phyloP scores from a whole-genome alignment of 495 filamentous ascomycete species.

The Aspergillus sclerotioniger region DNA sequence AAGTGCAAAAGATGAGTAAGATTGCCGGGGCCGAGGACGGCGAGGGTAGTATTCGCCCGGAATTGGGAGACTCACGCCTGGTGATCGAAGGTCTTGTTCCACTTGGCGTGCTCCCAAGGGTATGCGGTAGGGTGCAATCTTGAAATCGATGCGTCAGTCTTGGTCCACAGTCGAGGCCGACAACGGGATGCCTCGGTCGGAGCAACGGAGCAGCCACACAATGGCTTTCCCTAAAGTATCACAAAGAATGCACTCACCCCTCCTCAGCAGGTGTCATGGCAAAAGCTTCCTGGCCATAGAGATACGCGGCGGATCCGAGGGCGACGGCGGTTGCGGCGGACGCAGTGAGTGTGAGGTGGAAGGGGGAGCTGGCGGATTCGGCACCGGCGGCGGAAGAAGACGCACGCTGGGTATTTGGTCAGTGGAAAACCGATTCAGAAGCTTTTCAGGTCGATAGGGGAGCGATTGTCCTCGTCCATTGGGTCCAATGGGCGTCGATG shows the following conservation, averaged over 20 bases:
- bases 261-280: slow-evolving; percentile 94
- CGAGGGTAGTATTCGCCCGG: not conserved
- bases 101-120: slow-evolving; percentile 92
- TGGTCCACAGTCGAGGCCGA: slow-evolving; percentile 6
- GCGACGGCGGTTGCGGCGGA: slow-evolving; percentile 80
- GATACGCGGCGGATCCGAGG: slow-evolving; percentile 82
- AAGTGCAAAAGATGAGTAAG: slow-evolving; percentile 25
- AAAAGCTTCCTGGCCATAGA: slow-evolving; percentile 82
- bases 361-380: slow-evolving; percentile 50
- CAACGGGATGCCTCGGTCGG: slow-evolving; percentile 28
- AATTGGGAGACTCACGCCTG: slow-evolving; percentile 66
- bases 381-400: slow-evolving; percentile 49
- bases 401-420: slow-evolving; percentile 36
- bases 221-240: slow-evolving; percentile 16
- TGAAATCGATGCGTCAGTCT: slow-evolving; percentile 19
- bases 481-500: slow-evolving; percentile 32
- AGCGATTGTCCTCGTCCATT: slow-evolving; percentile 33
- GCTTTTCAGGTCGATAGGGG: slow-evolving; percentile 5
- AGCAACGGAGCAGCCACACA: slow-evolving; percentile 22
- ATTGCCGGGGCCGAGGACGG: slow-evolving; percentile 18
- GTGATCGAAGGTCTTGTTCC: slow-evolving; percentile 94
- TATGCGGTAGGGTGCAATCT: slow-evolving; percentile 91
- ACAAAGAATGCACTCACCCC: slow-evolving; percentile 66
- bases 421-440: slow-evolving; percentile 21
- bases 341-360: slow-evolving; percentile 73